These are phyloP conservation scores for Micractinium sp. DNA, from an alignment of 139 green algal genomes.

Conservation along the genomic window DNA sequence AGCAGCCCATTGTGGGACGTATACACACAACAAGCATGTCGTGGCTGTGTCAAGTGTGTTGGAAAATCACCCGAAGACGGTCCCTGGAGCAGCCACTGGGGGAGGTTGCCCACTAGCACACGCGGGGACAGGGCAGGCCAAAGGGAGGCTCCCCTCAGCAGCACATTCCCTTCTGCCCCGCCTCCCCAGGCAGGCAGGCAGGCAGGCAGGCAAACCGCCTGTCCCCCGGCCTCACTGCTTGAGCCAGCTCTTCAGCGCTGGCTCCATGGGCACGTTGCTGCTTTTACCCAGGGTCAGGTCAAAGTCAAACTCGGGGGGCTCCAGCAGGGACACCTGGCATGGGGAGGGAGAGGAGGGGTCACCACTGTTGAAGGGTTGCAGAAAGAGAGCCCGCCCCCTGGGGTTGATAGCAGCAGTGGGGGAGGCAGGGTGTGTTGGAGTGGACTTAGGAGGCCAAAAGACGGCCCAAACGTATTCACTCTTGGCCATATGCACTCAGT, in stretches of 20 bases:
- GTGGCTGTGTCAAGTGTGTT: too few species aligned
- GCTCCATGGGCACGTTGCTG: slow-evolving; percentile 13
- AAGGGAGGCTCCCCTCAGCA: not conserved
- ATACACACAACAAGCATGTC: too few species aligned
- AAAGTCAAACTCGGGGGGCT: slow-evolving; percentile 26
- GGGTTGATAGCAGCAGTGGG: too few species aligned
- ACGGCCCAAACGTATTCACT: too few species aligned
- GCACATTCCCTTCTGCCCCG: not conserved
- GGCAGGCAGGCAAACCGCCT: not conserved
- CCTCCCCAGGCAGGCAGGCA: not conserved
- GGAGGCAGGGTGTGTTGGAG: too few species aligned
- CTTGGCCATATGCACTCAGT: too few species aligned
- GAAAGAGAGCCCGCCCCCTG: too few species aligned
- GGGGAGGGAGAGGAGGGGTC: not conserved
- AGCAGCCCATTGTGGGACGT: too few species aligned
- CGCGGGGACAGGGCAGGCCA: not conserved
- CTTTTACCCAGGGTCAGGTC: slow-evolving; percentile 15
- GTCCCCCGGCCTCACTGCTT: slow-evolving; percentile 8
- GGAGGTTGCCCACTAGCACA: not conserved
- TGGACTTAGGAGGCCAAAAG: too few species aligned
- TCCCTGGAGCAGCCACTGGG: too few species aligned
- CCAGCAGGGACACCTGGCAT: slow-evolving; percentile 2
- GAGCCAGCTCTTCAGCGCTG: slow-evolving; percentile 24
- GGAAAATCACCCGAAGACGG: too few species aligned
- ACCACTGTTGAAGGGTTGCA: not conserved